Conservation (phyloP, 495 filamentous ascomycete species). For the Podospora fimiseda region DNA sequence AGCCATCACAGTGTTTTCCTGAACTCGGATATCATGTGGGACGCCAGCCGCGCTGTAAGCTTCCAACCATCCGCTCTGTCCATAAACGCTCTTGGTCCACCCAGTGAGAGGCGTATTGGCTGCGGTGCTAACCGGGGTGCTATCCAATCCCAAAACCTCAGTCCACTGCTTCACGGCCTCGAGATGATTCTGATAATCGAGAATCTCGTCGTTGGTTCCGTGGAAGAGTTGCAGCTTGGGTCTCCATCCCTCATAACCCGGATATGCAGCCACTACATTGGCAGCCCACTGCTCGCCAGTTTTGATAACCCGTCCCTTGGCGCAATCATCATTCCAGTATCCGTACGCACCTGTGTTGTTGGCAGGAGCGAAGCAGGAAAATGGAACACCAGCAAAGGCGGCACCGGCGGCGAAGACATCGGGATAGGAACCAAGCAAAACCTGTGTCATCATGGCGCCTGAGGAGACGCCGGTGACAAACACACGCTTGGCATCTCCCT, state of each 20-base stretch:
- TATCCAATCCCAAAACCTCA: constrained; percentile 38
- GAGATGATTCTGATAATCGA: constrained; percentile 42
- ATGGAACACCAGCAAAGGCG: constrained; percentile 49
- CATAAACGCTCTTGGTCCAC: constrained; percentile 46
- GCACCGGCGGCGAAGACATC: constrained; percentile 51
- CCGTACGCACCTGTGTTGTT: constrained; percentile 34
- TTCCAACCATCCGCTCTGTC: constrained; percentile 35
- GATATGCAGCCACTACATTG: constrained; percentile 45
- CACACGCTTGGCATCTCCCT: constrained; percentile 39
- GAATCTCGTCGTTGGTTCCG: constrained; percentile 43
- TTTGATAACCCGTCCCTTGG: constrained; percentile 36
- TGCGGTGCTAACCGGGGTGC: constrained; percentile 25
- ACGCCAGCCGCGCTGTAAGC: constrained; percentile 46
- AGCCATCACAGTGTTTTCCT: constrained; percentile 41
- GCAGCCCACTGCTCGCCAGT: constrained; percentile 42
- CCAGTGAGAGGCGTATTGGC: constrained; percentile 31
- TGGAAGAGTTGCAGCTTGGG: constrained; percentile 53
- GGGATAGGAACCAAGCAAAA: constrained; percentile 51
- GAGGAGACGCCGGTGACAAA: constrained; percentile 50
- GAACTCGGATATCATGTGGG: constrained; percentile 44
- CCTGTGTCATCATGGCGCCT: constrained; percentile 59
- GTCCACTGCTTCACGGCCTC: constrained; percentile 56
- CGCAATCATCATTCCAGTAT: constrained; percentile 44
- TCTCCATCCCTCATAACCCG: constrained; percentile 44
- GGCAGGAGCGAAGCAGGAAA: constrained; percentile 43